Base-by-base conservation (phyloP, 352 stramenopile species). In the Thraustochytrium sp. region DNA sequence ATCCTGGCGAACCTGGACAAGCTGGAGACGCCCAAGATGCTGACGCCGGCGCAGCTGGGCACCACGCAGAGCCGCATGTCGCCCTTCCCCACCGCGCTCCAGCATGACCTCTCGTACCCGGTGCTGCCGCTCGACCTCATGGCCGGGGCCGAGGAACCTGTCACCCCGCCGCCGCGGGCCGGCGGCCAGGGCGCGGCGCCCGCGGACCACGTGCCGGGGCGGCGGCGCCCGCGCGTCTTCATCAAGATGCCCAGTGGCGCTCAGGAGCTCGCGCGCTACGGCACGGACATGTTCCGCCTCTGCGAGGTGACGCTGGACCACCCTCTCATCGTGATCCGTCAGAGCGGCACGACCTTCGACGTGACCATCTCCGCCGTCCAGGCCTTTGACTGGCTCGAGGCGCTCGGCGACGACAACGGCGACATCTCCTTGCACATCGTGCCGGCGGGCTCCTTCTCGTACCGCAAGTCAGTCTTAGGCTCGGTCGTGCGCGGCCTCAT, bases 21-120 rank as follows among this genome's bases (percentile, higher is more conserved):
- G 26, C 5, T 72, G 11, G 26, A 72, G 36, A 38, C 59, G 59
- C 29, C 16, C 42, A 21, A 21, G 21, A 21, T 31, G 1, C 59
- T 31, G 40, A 72, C 59, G 3, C 59, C 59, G 18, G 59, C 42
- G 59, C 59, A 72, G 59, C 59, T 72, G 13, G 59, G 59, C 40
- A 46, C 13, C 13, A 38, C 8, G 18, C 5, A 21, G 13, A 3
- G 26, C 26, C 36, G 26, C 8, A 2, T 72, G 13, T 72, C 53
- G 18, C 62, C 62, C 11, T 13, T 53, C 26, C 2, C 62, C 13
- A 29, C 51, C n/a, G 62, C 62, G 36, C 68, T 80, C 36, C 68
- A 80, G 49, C 18, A 26, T 23, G 68, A 26, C 13, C 68, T 80
- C 48, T 80, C 68, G 37, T 80, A 80, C 68, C 68, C 68, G 51